Evolutionary conservation across 257 asterid species (phyloP).

Genomic region (Ocimum tenuiflorum): DNA sequence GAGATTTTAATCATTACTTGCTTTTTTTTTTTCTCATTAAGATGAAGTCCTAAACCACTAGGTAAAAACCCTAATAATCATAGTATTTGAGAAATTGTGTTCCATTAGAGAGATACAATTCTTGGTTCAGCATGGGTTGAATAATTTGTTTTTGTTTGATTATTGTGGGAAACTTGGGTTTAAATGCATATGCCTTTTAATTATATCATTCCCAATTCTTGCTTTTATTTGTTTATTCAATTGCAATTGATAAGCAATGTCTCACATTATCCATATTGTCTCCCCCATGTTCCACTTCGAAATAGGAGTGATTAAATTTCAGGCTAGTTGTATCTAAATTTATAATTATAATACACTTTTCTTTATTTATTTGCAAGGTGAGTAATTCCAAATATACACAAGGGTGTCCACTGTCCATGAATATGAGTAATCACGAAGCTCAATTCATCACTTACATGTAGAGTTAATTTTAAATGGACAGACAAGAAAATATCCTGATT

Average conservation of each 20-base stretch:
- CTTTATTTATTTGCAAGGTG: no score
- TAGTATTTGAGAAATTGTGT: conserved; percentile 19
- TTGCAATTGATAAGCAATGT: neutral
- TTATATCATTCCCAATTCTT: neutral
- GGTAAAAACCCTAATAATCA: conserved; percentile 19
- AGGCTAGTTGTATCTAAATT: no score
- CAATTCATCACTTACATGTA: no score
- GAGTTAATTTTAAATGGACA: no score
- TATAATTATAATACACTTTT: no score
- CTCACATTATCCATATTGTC: conserved; percentile 17
- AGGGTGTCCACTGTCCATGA: no score
- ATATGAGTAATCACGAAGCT: no score
- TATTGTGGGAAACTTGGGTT: conserved; percentile 19
- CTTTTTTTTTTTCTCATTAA: conserved; percentile 16
- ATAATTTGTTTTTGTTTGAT: conserved; percentile 24
- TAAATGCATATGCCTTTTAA: conserved; percentile 8
- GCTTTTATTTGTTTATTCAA: conserved; percentile 2
- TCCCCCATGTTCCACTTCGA: no score
- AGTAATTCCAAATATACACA: no score
- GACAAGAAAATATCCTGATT: no score
- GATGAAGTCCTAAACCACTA: conserved; percentile 16
- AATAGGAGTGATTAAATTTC: no score
- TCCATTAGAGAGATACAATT: conserved; percentile 20
- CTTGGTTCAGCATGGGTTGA: conserved; percentile 23
- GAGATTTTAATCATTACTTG: conserved; percentile 19